These are phyloP conservation scores for Mortierella sp. DNA, from an alignment of 371 early-diverging fungal species.

Conservation along the genomic window DNA sequence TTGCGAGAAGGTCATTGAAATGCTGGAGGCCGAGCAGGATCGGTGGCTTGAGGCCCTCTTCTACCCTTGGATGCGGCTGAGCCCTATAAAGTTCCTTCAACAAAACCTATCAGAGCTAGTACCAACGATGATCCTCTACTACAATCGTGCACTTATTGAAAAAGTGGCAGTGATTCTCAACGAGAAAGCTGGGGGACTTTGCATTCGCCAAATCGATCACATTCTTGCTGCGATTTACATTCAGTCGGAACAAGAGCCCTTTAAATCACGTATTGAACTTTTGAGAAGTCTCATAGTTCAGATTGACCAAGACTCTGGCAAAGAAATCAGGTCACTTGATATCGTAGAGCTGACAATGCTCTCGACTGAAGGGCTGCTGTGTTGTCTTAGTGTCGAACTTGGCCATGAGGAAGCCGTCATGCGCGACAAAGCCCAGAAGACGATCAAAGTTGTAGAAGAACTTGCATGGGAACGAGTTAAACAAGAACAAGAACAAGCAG, in stretches of 20 bases:
- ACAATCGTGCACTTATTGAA: constrained; percentile 19
- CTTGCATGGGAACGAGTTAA: constrained; percentile 13
- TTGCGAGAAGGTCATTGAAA: constrained; percentile 26
- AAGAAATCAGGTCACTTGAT: not conserved
- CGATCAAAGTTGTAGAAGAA: constrained; percentile 24
- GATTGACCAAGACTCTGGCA: constrained; percentile 12
- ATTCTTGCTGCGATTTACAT: constrained; percentile 38
- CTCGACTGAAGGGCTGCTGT: constrained; percentile 27
- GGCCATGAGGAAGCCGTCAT: constrained; percentile 26
- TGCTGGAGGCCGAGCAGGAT: constrained; percentile 24
- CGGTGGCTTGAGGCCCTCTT: constrained; percentile 23
- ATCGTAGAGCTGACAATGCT: constrained; percentile 24
- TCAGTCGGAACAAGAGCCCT: constrained; percentile 11
- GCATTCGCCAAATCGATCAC: constrained; percentile 32
- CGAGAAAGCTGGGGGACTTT: constrained; percentile 18
- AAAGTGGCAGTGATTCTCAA: constrained; percentile 24
- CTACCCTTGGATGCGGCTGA: constrained; percentile 27
- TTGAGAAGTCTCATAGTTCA: constrained; percentile 21
- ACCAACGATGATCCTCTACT: constrained; percentile 29
- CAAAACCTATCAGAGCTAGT: constrained; percentile 19
- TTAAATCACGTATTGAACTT: constrained; percentile 24
- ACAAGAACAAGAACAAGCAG: not conserved
- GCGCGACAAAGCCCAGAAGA: constrained; percentile 21
- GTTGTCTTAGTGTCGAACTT: constrained; percentile 27
- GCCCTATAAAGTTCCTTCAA: constrained; percentile 18